A percentile compares a stretch with the other conserved stretches of the same genome.
Evolutionary conservation across 2,329 filamentous ascomycete genomes (phyloP).

Genomic region (Helminthosporium solani): DNA sequence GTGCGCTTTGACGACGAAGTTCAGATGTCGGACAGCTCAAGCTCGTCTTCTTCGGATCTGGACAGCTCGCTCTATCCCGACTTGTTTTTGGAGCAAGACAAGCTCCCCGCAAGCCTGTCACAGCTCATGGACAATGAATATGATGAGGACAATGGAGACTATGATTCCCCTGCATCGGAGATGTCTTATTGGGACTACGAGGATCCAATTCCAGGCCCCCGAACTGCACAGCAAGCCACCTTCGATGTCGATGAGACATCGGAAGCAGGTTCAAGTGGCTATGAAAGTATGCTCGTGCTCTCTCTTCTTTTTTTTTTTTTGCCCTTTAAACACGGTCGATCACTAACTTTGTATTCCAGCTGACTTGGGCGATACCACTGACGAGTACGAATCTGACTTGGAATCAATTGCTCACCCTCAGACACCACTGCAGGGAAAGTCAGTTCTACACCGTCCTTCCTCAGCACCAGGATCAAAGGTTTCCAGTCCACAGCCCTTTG

Average conservation of each 20-base stretch:
- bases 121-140: conserved; percentile 66
- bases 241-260: conserved; percentile 46
- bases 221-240: conserved; percentile 15
- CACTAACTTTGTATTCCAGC: conserved; percentile 53
- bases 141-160: conserved; percentile 49
- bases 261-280: conserved; percentile 54
- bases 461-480: conserved; percentile 45
- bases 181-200: conserved; percentile 64
- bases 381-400: conserved; percentile 54
- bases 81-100: conserved; percentile 74
- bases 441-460: conserved; percentile 53
- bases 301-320: too few relatives aligned
- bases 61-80: conserved; percentile 71
- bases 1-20: conserved; percentile 71
- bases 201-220: not conserved
- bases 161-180: conserved; percentile 43
- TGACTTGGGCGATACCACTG: conserved; percentile 62
- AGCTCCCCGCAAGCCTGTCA: conserved; percentile 70
- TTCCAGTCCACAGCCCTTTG: conserved; percentile 41
- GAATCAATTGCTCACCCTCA: conserved; percentile 50
- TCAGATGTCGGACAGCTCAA: conserved; percentile 61
- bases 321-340: conserved; percentile 16
- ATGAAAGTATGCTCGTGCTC: conserved; percentile 55
- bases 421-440: conserved; percentile 43
- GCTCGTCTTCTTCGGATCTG: conserved; percentile 52